Percentiles rank a stretch among this genome's conserved stretches.
These are phyloP conservation scores for Rhododendron mucronatum DNA, from an alignment of 148 eudicot species.

Conservation along the genomic window DNA sequence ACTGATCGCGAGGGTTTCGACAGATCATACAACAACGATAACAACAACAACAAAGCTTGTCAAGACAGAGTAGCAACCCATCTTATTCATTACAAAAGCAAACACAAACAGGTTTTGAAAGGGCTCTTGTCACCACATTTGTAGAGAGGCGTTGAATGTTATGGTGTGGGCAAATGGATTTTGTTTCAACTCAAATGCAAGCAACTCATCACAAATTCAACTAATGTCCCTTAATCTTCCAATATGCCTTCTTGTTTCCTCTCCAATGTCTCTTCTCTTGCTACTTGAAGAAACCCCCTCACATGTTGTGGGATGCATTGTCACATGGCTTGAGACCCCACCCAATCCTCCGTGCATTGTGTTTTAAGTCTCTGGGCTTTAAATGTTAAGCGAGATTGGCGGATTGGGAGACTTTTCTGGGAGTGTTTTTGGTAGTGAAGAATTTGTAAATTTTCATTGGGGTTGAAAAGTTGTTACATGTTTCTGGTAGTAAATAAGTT, in stretches of 20 bases:
- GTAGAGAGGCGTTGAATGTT: not conserved
- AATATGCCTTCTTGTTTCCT: not conserved
- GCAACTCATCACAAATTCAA: not conserved
- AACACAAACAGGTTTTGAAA: not conserved
- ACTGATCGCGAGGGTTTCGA: not conserved
- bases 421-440: too few relatives aligned
- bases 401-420: not conserved
- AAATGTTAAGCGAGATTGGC: not conserved
- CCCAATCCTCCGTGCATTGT: not conserved
- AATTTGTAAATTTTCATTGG: too few relatives aligned
- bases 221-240: not conserved
- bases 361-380: not conserved
- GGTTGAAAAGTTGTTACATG: too few relatives aligned
- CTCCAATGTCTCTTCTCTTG: not conserved
- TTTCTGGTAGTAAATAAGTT: too few relatives aligned
- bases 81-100: not conserved
- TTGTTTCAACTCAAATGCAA: not conserved
- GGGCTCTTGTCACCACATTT: not conserved
- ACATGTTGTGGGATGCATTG: not conserved
- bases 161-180: not conserved
- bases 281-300: not conserved
- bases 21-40: not conserved
- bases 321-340: constrained; percentile 10
- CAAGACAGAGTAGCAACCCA: not conserved
- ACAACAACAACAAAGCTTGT: not conserved